Evolutionary conservation across 1,284 basidiomycete genomes (phyloP).

Genomic region (Amylostereum areolatum): DNA sequence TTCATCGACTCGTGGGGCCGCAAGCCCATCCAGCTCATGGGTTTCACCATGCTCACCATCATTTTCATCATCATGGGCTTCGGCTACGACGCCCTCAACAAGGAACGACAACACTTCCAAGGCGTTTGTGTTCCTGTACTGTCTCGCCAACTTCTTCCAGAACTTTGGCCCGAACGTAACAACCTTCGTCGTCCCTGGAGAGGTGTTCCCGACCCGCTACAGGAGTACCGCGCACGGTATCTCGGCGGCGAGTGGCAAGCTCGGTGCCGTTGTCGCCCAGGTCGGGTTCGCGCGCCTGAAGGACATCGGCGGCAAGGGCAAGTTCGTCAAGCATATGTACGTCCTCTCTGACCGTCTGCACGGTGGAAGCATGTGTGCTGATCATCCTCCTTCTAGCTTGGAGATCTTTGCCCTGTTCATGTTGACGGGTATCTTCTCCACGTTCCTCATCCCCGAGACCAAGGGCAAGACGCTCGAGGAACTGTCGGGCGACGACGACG

Average conservation of each 20-base stretch:
- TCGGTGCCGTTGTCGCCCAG: slow-evolving; percentile 81
- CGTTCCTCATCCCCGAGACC: slow-evolving; percentile 73
- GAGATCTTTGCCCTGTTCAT: slow-evolving; percentile 77
- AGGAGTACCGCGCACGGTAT: slow-evolving; percentile 83
- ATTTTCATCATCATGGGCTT: slow-evolving; percentile 65
- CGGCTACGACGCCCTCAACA: slow-evolving; percentile 62
- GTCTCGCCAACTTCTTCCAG: slow-evolving; percentile 70
- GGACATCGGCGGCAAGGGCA: slow-evolving; percentile 58
- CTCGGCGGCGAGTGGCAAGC: slow-evolving; percentile 76
- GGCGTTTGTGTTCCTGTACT: slow-evolving; percentile 76
- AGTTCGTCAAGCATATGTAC: slow-evolving; percentile 60
- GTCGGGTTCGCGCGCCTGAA: slow-evolving; percentile 70
- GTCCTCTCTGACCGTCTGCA: slow-evolving; percentile 15
- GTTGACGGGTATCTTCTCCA: slow-evolving; percentile 75
- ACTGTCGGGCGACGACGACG: slow-evolving; percentile 63
- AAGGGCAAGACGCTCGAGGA: slow-evolving; percentile 66
- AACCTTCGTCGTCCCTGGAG: slow-evolving; percentile 79
- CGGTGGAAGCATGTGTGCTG: neutral
- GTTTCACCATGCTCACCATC: slow-evolving; percentile 64
- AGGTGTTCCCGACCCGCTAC: slow-evolving; percentile 85
- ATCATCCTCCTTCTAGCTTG: slow-evolving; percentile 30
- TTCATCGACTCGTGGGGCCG: slow-evolving; percentile 70
- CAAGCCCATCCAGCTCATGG: slow-evolving; percentile 75
- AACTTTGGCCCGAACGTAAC: slow-evolving; percentile 81
- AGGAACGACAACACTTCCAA: slow-evolving; percentile 44